Percentiles rank a stretch among this genome's conserved stretches.
These are phyloP conservation scores for Aspergillus luchuensis DNA, from an alignment of 2,329 filamentous ascomycete genomes.

Conservation along the genomic window DNA sequence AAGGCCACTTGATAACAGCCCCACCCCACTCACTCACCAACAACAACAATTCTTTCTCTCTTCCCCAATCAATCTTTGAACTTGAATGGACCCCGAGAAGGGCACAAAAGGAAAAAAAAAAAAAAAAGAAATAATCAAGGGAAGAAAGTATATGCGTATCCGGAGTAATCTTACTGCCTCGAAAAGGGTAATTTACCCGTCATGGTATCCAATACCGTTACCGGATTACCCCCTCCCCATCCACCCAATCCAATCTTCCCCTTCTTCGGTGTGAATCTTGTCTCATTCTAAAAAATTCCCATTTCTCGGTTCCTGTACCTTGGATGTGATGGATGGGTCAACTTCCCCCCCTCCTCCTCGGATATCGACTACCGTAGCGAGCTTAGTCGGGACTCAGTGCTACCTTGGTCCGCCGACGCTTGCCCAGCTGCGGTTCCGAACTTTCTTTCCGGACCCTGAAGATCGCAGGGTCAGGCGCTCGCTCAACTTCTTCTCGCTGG, in stretches of 20 bases:
- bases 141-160: background rate
- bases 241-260: too few relatives aligned
- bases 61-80: background rate
- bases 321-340: background rate
- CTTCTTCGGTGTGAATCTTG: too few relatives aligned
- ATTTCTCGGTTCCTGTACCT: background rate
- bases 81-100: too few relatives aligned
- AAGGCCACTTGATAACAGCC: background rate
- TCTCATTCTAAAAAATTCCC: background rate
- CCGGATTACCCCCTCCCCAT: too few relatives aligned
- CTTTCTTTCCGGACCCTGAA: constrained; percentile 12
- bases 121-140: background rate
- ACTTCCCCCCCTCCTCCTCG: background rate
- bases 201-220: background rate
- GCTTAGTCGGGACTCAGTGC: background rate
- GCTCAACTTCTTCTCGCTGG: too few relatives aligned
- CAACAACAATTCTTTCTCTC: background rate
- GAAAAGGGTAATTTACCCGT: background rate
- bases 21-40: background rate
- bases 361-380: constrained; percentile 3
- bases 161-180: background rate
- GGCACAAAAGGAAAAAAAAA: background rate
- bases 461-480: background rate
- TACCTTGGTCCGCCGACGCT: background rate
- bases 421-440: constrained; percentile 4